Base-by-base conservation (phyloP, 257 asterid genomes). In the Solanum habrochaites region DNA sequence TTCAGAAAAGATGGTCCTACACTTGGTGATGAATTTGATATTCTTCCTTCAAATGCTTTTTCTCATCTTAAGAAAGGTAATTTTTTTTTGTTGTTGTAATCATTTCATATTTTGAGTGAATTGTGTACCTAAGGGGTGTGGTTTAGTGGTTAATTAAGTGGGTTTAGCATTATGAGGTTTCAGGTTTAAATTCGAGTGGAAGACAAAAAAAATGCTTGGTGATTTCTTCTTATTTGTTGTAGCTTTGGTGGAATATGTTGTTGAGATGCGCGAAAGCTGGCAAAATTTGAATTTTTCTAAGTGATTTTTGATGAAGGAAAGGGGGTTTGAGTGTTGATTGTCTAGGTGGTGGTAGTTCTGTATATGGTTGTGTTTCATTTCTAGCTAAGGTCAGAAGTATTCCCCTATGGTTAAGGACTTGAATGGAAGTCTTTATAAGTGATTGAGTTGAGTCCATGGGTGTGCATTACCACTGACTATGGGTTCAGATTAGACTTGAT, bases 1-100 rank as follows among this genome's bases (percentile, higher is more conserved):
- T 96, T 95, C 90, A 88, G 99, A 83, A 94, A 94, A 91, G 99
- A 96, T 80, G 99, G 99, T 18, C 99, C 99, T 31, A 83, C 90
- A 58, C 98, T 96, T 7, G 99, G 99, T 21, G 91, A 58, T 84
- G 92, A 93, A 43, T 97, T 96, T 86, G 97, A 96, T 88, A 37
- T 93, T 87, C 93, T 93, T 47, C 99, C 98, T 2, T 78, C 92
- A 4, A 90, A 89, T 85, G 96, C 96, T 39, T 93, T 94, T 90
- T 84, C 60, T 37, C 31, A 72, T 9, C 90, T 88, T 88, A 78
- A 85, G 87, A 80, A 70, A 85, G 89, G 91, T 87, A 29, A 21
- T 21, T 71, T 43, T 25, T 10, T 18, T 43, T 39, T 15, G 32
- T 64, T 15, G 35, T 64, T 29, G 47, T 12, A 49, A 13, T 77